These are phyloP conservation scores for Fusarium subtropicale DNA, from an alignment of 2,329 filamentous ascomycete genomes.

Conservation along the genomic window DNA sequence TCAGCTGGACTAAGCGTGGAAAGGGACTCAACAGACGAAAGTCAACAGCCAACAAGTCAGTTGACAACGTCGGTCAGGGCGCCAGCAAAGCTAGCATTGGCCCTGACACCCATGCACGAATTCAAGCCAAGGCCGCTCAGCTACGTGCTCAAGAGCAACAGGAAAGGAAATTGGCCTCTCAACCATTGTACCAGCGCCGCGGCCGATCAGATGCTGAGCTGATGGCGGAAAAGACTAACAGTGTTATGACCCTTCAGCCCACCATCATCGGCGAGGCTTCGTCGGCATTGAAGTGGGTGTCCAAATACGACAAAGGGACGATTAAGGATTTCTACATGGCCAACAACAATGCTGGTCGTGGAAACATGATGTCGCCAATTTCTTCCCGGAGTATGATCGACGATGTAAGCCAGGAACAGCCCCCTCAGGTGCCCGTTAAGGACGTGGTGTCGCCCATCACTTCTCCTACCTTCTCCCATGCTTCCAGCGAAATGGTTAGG, in stretches of 20 bases:
- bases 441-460: slow-evolving; percentile 41
- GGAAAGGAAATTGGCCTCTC: slow-evolving; percentile 60
- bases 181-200: slow-evolving; percentile 57
- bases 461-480: slow-evolving; percentile 45
- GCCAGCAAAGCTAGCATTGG: slow-evolving; percentile 85
- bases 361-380: slow-evolving; percentile 55
- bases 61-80: slow-evolving; percentile 60
- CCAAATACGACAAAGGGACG: slow-evolving; percentile 89
- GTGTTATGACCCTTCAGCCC: slow-evolving; percentile 88
- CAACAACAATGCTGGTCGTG: slow-evolving; percentile 77
- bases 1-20: slow-evolving; percentile 83
- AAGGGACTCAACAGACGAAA: slow-evolving; percentile 74
- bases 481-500: slow-evolving; percentile 30
- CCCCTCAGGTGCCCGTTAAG: slow-evolving; percentile 59
- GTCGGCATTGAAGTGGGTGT: slow-evolving; percentile 96
- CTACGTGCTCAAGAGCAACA: slow-evolving; percentile 78
- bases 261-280: slow-evolving; percentile 87
- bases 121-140: slow-evolving; percentile 89
- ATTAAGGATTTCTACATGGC: slow-evolving; percentile 88
- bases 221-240: slow-evolving; percentile 82
- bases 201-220: slow-evolving; percentile 67
- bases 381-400: slow-evolving; percentile 52
- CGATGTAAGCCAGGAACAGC: slow-evolving; percentile 40
- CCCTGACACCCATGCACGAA: slow-evolving; percentile 90
- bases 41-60: slow-evolving; percentile 72